Evolutionary conservation across 352 stramenopile genomes (phyloP), one percentile per base, ranked within the genome.

Genomic region (Phytophthora crassamura): DNA sequence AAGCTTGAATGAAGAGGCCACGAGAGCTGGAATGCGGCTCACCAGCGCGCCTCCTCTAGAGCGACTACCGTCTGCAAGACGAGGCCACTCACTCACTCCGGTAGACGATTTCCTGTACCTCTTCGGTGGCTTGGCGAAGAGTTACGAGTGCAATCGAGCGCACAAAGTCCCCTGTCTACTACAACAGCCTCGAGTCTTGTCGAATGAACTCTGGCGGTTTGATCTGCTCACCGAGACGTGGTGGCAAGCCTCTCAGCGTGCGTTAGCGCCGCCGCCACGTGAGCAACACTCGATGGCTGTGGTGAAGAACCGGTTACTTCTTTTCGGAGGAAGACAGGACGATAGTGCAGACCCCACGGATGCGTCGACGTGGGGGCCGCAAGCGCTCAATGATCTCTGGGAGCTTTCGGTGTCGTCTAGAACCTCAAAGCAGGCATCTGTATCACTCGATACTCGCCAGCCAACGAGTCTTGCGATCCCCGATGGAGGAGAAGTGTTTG

Each of bases 171-270:
- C 71, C 8, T 93, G 84, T 40, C 40, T 78, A 16, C 39, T 74
- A 4, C 49, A 64, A 15, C 35, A 45, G 3, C 49, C 62, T 9
- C 38, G 28, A 12, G 74, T 66, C 1, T 66, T 90, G 14, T 89
- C 68, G n/a, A 90, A 88, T 54, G 82, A 93, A 42, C 73, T 93
- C 2, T 93, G 82, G 84, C 75, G 80, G 7, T 90, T 88, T 43
- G 75, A 93, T 52, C 48, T 80, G 1, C 35, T 67, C 2, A 86
- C 75, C 3, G 71, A 75, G 34, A 77, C 61, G 6, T 93, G 84
- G 84, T 76, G 83, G 43, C 62, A 85, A 40, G 56, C 90, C 0
- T 39, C 39, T 30, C 50, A 69, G 5, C 20, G 59, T 7, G 14
- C 33, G 1, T 3, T 61, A 14, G 11, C 53, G 10, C 82, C 84